Evolutionary conservation across 495 filamentous ascomycete genomes (phyloP).

Genomic region (Darksidea phi): DNA sequence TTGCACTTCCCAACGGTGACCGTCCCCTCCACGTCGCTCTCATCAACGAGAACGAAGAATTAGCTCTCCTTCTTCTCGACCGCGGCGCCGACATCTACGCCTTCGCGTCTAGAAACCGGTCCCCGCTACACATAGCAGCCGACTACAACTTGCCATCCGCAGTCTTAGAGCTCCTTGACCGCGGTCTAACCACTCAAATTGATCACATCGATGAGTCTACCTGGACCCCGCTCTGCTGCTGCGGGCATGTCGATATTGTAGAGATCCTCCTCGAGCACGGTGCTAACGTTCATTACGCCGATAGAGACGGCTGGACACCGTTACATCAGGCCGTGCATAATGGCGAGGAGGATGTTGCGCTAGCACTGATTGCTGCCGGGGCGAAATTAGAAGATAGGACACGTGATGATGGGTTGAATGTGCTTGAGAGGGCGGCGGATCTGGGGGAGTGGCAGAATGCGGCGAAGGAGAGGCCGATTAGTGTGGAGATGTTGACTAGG

Average conservation of each 20-base stretch:
- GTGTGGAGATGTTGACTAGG: not conserved
- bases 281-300: constrained; percentile 21
- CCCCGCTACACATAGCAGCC: constrained; percentile 15
- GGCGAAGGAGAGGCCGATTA: not conserved
- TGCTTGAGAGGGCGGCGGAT: constrained; percentile 10
- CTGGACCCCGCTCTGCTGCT: constrained; percentile 27
- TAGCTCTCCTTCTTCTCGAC: constrained; percentile 6
- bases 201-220: constrained; percentile 21
- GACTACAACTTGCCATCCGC: constrained; percentile 8
- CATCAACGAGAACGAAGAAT: constrained; percentile 12
- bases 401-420: constrained; percentile 21
- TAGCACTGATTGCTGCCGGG: constrained; percentile 1
- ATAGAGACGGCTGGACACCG: constrained; percentile 16
- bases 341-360: not conserved
- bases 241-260: not conserved
- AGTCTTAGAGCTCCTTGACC: constrained; percentile 1
- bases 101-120: constrained; percentile 6
- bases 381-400: constrained; percentile 14
- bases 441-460: not conserved
- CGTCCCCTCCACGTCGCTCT: constrained; percentile 25
- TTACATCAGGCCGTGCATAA: constrained; percentile 15
- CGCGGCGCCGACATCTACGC: constrained; percentile 6
- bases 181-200: not conserved
- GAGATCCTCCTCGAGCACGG: constrained; percentile 7
- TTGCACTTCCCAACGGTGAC: constrained; percentile 17